phyloP scores from a whole-genome alignment of 805 yeast genomes.

The Pichia cephalocereana region DNA sequence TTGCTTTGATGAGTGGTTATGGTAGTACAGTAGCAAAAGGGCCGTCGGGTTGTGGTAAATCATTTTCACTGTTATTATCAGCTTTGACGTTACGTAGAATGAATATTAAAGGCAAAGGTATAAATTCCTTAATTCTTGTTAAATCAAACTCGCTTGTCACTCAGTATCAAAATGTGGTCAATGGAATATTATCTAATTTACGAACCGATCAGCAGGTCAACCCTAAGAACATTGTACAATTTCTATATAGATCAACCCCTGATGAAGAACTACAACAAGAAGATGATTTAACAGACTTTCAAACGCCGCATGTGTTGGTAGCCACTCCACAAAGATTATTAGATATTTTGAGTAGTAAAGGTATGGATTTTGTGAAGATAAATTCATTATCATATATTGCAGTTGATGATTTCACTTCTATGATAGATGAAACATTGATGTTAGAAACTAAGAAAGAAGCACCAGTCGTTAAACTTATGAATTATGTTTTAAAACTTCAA shows the following conservation, averaged over 20 bases:
- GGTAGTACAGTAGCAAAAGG: conserved; percentile 25
- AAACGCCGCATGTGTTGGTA: conserved; percentile 25
- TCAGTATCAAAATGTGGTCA: conserved; percentile 15
- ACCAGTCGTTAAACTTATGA: conserved; percentile 24
- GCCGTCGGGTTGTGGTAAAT: conserved; percentile 25
- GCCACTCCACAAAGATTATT: conserved; percentile 29
- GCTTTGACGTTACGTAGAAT: conserved; percentile 20
- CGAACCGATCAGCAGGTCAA: background rate
- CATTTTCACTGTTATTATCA: conserved; percentile 20
- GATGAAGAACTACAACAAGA: conserved; percentile 21
- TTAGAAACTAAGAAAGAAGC: conserved; percentile 14
- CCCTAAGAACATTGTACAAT: conserved; percentile 19
- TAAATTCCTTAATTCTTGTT: conserved; percentile 24
- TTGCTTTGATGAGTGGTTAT: conserved; percentile 18
- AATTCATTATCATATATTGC: conserved; percentile 20
- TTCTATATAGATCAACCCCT: conserved; percentile 21
- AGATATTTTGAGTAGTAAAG: conserved; percentile 26
- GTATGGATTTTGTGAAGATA: conserved; percentile 24
- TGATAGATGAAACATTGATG: conserved; percentile 16
- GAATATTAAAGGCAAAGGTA: conserved; percentile 18
- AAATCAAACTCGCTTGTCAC: conserved; percentile 19
- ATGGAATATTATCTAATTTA: conserved; percentile 8
- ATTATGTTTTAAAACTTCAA: conserved; percentile 25
- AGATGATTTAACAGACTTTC: conserved; percentile 12
- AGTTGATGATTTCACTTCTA: conserved; percentile 27